phyloP scores from a whole-genome alignment of 805 yeast species.

The Yamadazyma endophytica region DNA sequence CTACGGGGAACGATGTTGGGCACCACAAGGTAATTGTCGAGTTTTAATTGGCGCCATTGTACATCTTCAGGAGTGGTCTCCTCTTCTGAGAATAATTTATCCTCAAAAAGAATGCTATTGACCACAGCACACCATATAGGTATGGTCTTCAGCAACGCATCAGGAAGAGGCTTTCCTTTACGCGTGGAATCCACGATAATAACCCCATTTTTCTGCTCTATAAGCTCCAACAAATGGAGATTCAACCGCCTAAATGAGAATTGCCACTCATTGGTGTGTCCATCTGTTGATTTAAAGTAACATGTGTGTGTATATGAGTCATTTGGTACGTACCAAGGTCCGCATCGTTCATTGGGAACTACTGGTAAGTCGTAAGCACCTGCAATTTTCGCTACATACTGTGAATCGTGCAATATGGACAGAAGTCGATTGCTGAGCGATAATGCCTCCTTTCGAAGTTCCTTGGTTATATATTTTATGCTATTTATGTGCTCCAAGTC shows the following conservation, averaged over 20 bases:
- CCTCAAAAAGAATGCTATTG: conserved; percentile 49
- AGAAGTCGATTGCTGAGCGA: conserved; percentile 59
- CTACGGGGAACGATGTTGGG: conserved; percentile 46
- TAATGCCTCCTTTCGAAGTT: conserved; percentile 46
- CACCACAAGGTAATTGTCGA: conserved; percentile 5
- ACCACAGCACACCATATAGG: conserved; percentile 91
- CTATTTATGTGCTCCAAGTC: conserved; percentile 17
- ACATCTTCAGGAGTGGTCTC: conserved; percentile 10
- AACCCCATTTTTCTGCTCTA: conserved; percentile 42
- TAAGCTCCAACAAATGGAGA: conserved; percentile 57
- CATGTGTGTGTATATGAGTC: conserved; percentile 38
- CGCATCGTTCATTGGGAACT: conserved; percentile 81
- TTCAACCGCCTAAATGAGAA: conserved; percentile 73
- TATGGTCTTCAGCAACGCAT: conserved; percentile 78
- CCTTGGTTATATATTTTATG: conserved; percentile 30
- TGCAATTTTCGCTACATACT: conserved; percentile 38
- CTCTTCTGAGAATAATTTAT: conserved; percentile 7
- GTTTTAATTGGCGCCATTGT: not conserved
- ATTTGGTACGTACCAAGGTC: conserved; percentile 75
- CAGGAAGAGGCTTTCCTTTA: conserved; percentile 82
- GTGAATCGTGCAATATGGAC: conserved; percentile 64
- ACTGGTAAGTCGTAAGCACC: conserved; percentile 30
- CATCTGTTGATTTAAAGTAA: conserved; percentile 90
- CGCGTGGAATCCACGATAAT: conserved; percentile 80
- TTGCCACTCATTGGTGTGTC: conserved; percentile 78